Conservation (phyloP, 2,329 filamentous ascomycete genomes). For the Aspergillaceae sp. region DNA sequence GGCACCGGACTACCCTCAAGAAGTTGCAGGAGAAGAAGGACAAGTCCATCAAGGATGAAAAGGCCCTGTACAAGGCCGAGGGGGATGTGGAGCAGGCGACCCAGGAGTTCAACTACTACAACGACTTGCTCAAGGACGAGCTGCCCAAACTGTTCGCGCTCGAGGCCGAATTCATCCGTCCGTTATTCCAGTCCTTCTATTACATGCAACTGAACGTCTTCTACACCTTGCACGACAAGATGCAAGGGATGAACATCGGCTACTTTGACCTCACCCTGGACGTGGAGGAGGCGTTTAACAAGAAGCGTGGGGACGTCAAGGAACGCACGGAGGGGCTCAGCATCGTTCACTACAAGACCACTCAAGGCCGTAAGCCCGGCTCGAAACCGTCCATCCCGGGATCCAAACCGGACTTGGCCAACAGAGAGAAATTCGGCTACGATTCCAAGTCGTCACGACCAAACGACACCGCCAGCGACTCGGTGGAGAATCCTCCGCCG, state of each 20-base stretch:
- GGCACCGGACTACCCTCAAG: slow-evolving; percentile 72
- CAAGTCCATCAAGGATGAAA: slow-evolving; percentile 91
- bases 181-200: slow-evolving; percentile 97
- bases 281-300: slow-evolving; percentile 81
- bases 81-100: slow-evolving; percentile 84
- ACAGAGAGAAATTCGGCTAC: slow-evolving; percentile 28
- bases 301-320: slow-evolving; percentile 81
- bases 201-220: slow-evolving; percentile 99
- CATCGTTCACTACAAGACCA: slow-evolving; percentile 88
- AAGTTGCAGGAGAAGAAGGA: slow-evolving; percentile 98
- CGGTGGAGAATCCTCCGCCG: slow-evolving; percentile 56
- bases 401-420: slow-evolving; percentile 20
- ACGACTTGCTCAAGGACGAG: slow-evolving; percentile 92
- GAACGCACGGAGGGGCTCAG: slow-evolving; percentile 76
- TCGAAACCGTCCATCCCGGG: slow-evolving; percentile 21
- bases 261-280: slow-evolving; percentile 92
- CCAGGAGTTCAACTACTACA: slow-evolving; percentile 96
- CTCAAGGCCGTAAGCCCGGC: slow-evolving; percentile 48
- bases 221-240: slow-evolving; percentile 94
- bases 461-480: slow-evolving; percentile 31
- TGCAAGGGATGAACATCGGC: slow-evolving; percentile 94
- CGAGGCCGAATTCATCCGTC: slow-evolving; percentile 90
- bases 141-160: slow-evolving; percentile 82
- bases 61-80: slow-evolving; percentile 92
- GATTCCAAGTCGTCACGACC: slow-evolving; percentile 20